phyloP scores from a whole-genome alignment of 2,329 filamentous ascomycete genomes.

The Sporothrix schenckii region DNA sequence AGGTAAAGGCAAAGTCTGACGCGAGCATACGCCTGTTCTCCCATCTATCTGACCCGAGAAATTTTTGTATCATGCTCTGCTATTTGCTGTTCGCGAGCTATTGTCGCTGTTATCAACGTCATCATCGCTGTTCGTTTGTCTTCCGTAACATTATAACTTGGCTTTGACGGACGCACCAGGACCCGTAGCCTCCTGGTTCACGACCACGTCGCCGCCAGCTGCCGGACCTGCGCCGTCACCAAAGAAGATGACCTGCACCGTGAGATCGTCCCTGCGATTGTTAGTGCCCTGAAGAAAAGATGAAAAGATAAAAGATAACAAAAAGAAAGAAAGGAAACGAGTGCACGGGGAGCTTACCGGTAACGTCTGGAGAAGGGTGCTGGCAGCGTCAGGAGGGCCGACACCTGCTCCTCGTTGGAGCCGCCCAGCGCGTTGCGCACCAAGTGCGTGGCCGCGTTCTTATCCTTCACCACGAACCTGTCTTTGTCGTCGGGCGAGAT shows the following conservation, averaged over 20 bases:
- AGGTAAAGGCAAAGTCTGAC: neutral
- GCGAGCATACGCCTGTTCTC: slow-evolving; percentile 1
- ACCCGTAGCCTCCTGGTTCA: slow-evolving; percentile 87
- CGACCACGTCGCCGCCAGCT: slow-evolving; percentile 67
- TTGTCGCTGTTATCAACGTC: neutral
- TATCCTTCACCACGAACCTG: slow-evolving; percentile 92
- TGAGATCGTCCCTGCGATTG: slow-evolving; percentile 77
- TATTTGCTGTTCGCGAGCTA: neutral
- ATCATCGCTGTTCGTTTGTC: neutral
- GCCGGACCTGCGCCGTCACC: slow-evolving; percentile 64
- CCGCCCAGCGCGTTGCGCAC: slow-evolving; percentile 94
- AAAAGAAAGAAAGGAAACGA: neutral
- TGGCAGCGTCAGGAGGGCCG: slow-evolving; percentile 85
- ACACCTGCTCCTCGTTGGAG: slow-evolving; percentile 90
- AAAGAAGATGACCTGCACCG: slow-evolving; percentile 98
- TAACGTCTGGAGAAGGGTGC: slow-evolving; percentile 91
- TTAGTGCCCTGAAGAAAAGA: slow-evolving; percentile 22
- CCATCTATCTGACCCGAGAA: neutral
- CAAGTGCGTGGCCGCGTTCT: slow-evolving; percentile 94
- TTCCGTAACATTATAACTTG: slow-evolving; percentile 39
- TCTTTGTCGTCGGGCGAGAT: slow-evolving; percentile 71
- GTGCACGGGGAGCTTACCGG: slow-evolving; percentile 58
- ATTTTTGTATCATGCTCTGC: neutral
- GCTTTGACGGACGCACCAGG: slow-evolving; percentile 43
- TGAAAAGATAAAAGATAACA: neutral